Percentiles rank a stretch among this genome's conserved stretches.
Evolutionary conservation across 176 grass and related monocot genomes (phyloP).

Genomic region (Oryza meridionalis): DNA sequence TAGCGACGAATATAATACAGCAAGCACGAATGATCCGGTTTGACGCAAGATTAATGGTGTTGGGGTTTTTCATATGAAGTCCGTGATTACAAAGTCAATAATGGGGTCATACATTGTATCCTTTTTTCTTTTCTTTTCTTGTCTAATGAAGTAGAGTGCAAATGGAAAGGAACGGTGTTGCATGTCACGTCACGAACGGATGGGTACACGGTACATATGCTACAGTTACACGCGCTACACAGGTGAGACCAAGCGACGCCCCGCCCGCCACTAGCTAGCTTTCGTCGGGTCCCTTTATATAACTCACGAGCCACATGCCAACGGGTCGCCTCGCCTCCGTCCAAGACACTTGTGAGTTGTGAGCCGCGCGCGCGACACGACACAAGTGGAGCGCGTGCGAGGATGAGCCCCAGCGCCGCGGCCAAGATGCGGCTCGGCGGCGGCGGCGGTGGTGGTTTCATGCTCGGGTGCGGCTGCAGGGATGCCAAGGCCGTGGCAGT

Average conservation of each 20-base stretch:
- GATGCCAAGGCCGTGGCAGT: constrained; percentile 65
- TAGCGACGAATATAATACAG: background rate
- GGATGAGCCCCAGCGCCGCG: constrained; percentile 35
- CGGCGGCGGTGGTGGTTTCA: constrained; percentile 20
- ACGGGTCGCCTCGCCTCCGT: constrained; percentile 8
- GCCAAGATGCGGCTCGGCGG: constrained; percentile 47
- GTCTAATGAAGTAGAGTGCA: background rate
- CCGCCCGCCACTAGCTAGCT: background rate
- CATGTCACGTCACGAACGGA: background rate
- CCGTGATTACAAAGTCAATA: background rate
- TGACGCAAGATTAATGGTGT: background rate
- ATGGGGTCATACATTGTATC: background rate
- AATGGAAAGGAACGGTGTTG: constrained; percentile 7
- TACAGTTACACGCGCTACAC: background rate
- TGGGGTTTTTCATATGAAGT: background rate
- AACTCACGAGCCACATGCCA: constrained; percentile 33
- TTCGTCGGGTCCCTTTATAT: constrained; percentile 25
- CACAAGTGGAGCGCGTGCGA: background rate
- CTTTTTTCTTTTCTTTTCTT: background rate
- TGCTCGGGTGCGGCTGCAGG: constrained; percentile 63
- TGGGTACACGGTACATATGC: background rate
- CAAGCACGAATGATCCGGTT: background rate
- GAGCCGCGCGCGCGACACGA: background rate
- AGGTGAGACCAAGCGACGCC: background rate
- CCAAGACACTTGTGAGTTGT: constrained; percentile 30